Conservation (phyloP, 352 stramenopile genomes). For the Globisporangium paroecandrum region DNA sequence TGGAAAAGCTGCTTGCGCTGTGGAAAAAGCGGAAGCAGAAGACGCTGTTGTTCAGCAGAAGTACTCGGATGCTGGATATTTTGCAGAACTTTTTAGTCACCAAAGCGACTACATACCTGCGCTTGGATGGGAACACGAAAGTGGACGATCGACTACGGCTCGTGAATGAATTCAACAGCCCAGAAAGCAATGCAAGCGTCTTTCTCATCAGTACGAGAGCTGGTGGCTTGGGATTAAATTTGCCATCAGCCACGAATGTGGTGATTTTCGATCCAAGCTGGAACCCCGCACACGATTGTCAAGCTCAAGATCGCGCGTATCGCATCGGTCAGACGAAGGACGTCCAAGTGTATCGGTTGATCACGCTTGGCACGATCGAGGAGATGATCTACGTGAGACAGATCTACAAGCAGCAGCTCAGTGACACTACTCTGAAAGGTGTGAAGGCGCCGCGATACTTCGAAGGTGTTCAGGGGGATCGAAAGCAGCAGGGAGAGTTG, state of each 20-base stretch:
- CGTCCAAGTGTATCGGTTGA: constrained; percentile 81
- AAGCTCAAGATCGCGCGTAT: constrained; percentile 82
- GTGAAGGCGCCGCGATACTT: constrained; percentile 70
- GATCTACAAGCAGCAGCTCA: constrained; percentile 87
- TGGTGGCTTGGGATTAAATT: constrained; percentile 71
- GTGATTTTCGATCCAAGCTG: constrained; percentile 87
- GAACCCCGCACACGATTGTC: constrained; percentile 84
- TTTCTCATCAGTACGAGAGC: constrained; percentile 80
- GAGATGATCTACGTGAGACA: constrained; percentile 88
- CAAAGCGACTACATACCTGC: constrained; percentile 54
- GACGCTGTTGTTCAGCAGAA: constrained; percentile 75
- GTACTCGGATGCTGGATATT: constrained; percentile 78
- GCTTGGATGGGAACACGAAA: constrained; percentile 71
- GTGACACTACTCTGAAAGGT: constrained; percentile 75
- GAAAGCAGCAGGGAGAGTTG: constrained; percentile 65
- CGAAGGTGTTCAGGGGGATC: constrained; percentile 74
- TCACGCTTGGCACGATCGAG: constrained; percentile 83
- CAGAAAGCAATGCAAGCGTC: constrained; percentile 49
- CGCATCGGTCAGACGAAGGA: constrained; percentile 85
- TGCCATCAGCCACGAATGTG: constrained; percentile 80
- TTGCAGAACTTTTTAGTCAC: constrained; percentile 73
- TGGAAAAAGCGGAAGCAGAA: constrained; percentile 66
- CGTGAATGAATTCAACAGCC: constrained; percentile 71
- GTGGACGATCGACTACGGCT: constrained; percentile 71
- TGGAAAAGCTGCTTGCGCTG: constrained; percentile 62